Conservation (phyloP, 1,284 basidiomycete species). For the Cerioporus squamosus region DNA sequence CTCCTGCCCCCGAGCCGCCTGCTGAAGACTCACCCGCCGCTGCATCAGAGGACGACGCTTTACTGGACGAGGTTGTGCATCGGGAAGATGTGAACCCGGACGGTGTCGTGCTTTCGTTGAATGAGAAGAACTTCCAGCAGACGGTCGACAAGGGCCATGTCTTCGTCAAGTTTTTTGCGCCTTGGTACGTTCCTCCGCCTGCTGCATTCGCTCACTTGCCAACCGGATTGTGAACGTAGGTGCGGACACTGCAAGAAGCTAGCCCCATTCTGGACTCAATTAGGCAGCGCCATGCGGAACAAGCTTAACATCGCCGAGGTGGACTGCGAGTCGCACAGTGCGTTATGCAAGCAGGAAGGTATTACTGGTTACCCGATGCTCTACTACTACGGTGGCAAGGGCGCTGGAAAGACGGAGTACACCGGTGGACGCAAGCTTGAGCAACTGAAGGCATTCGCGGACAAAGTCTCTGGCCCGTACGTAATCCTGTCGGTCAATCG, state of each 20-base stretch:
- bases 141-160: constrained; percentile 63
- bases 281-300: constrained; percentile 71
- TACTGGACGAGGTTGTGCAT: constrained; percentile 10
- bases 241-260: constrained; percentile 94
- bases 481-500: background rate
- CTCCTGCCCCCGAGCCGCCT: constrained; percentile 19
- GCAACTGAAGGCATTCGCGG: constrained; percentile 71
- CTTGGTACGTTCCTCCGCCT: constrained; percentile 59
- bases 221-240: constrained; percentile 37
- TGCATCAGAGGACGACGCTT: constrained; percentile 5
- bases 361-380: constrained; percentile 85
- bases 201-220: background rate
- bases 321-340: constrained; percentile 78
- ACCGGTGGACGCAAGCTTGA: constrained; percentile 69
- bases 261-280: constrained; percentile 77
- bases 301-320: constrained; percentile 82
- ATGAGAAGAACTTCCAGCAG: constrained; percentile 52
- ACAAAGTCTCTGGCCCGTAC: constrained; percentile 52
- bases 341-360: constrained; percentile 66
- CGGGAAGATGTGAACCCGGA: constrained; percentile 51
- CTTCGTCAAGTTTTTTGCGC: constrained; percentile 91
- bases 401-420: constrained; percentile 65
- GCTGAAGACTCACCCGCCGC: constrained; percentile 16
- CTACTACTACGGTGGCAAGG: constrained; percentile 58
- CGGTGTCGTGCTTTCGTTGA: constrained; percentile 66